These are phyloP conservation scores for Boletus subcaerulescens DNA, from an alignment of 768 basidiomycete genomes.

Conservation along the genomic window DNA sequence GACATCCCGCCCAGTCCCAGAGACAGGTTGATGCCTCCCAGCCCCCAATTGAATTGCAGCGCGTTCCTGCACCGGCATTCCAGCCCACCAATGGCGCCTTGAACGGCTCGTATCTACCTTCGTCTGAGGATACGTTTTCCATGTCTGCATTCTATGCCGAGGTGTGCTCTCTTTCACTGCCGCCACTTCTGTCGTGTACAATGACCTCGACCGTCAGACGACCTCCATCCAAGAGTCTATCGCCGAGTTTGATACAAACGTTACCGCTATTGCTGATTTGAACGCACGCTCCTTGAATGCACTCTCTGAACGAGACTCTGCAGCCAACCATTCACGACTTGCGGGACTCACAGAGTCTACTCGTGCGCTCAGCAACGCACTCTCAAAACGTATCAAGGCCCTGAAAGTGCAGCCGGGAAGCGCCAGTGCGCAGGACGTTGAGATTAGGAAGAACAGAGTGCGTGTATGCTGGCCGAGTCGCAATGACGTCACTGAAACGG, in stretches of 20 bases:
- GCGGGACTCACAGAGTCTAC: slow-evolving; percentile 61
- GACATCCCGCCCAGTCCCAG: slow-evolving; percentile 47
- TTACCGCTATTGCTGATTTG: slow-evolving; percentile 45
- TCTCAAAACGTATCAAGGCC: slow-evolving; percentile 59
- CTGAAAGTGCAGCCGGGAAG: slow-evolving; percentile 42
- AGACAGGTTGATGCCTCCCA: slow-evolving; percentile 37
- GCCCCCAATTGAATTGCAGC: slow-evolving; percentile 27
- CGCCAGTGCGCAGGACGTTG: slow-evolving; percentile 39
- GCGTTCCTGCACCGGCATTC: slow-evolving; percentile 5
- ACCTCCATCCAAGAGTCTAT: slow-evolving; percentile 48
- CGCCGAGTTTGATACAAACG: slow-evolving; percentile 42
- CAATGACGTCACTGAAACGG: neutral
- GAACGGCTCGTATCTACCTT: slow-evolving; percentile 3
- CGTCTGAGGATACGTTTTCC: slow-evolving; percentile 18
- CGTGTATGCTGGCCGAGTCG: neutral
- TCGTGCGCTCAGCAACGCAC: slow-evolving; percentile 50
- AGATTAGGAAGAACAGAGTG: slow-evolving; percentile 42
- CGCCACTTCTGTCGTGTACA: neutral
- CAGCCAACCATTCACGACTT: slow-evolving; percentile 43
- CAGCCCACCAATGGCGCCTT: slow-evolving; percentile 1
- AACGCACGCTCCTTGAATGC: slow-evolving; percentile 50
- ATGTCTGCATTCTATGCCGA: slow-evolving; percentile 35
- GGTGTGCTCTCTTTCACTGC: slow-evolving; percentile 10
- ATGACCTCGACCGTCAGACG: slow-evolving; percentile 33
- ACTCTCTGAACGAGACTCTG: slow-evolving; percentile 44